Conservation (phyloP, 805 yeast genomes). For the Clavispora santaluciae region DNA sequence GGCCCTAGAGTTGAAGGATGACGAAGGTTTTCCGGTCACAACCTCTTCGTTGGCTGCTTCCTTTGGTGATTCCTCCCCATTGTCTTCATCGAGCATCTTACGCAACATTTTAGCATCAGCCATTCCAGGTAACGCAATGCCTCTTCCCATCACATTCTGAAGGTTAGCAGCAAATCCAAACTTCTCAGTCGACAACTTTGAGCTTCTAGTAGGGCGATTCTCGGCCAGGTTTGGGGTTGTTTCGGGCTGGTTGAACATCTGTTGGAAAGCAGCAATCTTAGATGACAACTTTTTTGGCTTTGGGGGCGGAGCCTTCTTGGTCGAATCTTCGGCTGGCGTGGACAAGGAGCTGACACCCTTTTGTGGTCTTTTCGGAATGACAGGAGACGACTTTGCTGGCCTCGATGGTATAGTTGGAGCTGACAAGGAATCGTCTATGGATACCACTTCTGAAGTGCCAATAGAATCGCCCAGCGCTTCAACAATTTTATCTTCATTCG, state of each 20-base stretch:
- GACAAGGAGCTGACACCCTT: neutral
- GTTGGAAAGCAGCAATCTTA: constrained; percentile 76
- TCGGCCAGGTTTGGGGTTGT: constrained; percentile 2
- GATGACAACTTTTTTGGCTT: constrained; percentile 77
- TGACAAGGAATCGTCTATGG: neutral
- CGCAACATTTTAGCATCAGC: constrained; percentile 34
- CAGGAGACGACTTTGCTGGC: constrained; percentile 6
- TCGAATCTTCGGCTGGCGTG: neutral
- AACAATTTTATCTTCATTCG: too few relatives aligned
- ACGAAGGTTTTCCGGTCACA: neutral
- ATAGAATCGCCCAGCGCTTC: too few relatives aligned
- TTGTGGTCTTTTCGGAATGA: constrained; percentile 14
- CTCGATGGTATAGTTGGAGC: constrained; percentile 8
- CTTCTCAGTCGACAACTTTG: constrained; percentile 31
- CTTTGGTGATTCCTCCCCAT: neutral
- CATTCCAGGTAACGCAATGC: constrained; percentile 51
- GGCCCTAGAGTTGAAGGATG: constrained; percentile 38
- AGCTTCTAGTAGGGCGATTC: neutral
- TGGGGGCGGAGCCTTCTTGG: constrained; percentile 46
- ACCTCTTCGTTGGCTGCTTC: constrained; percentile 10
- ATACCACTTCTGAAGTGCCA: too few relatives aligned
- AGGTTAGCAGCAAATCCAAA: constrained; percentile 53
- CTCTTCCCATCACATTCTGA: constrained; percentile 53
- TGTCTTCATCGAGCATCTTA: constrained; percentile 10
- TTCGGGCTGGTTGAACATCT: constrained; percentile 49